Conservation (phyloP, 2,329 filamentous ascomycete genomes). For the Xylariales sp. region DNA sequence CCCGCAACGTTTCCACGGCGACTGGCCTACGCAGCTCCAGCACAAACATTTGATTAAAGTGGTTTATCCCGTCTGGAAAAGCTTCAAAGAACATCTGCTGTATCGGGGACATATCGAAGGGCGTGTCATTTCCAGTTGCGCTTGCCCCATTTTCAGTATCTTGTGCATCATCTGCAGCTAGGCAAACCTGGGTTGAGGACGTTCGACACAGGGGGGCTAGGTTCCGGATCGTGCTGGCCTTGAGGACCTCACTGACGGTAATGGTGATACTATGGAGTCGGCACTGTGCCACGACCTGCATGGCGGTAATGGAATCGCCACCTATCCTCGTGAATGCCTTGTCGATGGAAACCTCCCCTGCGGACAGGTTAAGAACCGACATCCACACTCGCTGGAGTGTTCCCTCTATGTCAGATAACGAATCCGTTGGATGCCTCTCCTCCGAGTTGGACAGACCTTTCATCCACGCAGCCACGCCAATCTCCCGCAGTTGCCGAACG, state of each 20-base stretch:
- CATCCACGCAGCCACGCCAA: no score
- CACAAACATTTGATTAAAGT: constrained; percentile 8
- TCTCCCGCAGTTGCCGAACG: no score
- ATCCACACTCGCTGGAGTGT: constrained; percentile 2
- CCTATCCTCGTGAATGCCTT: constrained; percentile 5
- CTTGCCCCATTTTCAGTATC: no score
- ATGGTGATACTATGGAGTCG: constrained; percentile 3
- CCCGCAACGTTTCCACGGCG: not conserved
- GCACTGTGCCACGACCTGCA: constrained; percentile 6
- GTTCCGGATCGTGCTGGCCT: constrained; percentile 4
- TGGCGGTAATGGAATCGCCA: constrained; percentile 8
- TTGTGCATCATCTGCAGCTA: not conserved
- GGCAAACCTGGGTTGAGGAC: not conserved
- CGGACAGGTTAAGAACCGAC: constrained; percentile 1
- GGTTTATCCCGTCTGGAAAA: not conserved
- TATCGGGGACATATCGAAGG: constrained; percentile 1
- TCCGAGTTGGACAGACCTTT: no score
- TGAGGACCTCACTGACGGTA: constrained; percentile 6
- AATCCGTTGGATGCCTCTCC: no score
- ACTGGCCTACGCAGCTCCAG: not conserved
- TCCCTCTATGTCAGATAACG: constrained; percentile 1
- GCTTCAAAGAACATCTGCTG: constrained; percentile 6
- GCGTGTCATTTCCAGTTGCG: no score
- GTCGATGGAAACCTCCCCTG: not conserved
- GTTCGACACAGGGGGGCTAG: constrained; percentile 3